Base-by-base conservation (phyloP, 2,329 filamentous ascomycete species). In the Dactylellina sp. region DNA sequence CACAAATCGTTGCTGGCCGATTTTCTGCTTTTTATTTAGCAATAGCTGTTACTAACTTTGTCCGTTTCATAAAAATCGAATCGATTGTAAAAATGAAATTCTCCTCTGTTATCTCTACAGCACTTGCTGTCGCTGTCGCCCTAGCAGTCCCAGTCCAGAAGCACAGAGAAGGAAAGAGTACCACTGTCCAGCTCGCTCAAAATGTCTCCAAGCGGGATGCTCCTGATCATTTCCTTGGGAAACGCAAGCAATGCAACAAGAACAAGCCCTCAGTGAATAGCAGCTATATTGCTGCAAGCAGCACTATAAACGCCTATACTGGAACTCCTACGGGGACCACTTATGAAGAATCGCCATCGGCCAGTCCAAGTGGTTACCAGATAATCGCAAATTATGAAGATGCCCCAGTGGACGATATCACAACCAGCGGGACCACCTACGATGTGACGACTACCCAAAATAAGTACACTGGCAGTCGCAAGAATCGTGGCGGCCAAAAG, bases 131-230 rank as follows among this genome's bases (percentile, higher is more conserved):
- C 32, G 56, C 55, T 2, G 49, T 35, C 18, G 56, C 49, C 3
- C 42, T 74, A 37, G 70, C 70, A 12, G 20, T 46, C 16, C 70
- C 70, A 5, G 32, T 62, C 14, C 53, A 62, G 28, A 32, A 32
- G 32, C 70, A 61, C 32, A 32, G 39, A 9, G 61, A 74, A 62
- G 70, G 70, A 14, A 55, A 61, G 18, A 74, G 70, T 20, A 74
- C n/a, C 40, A 66, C 49, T 9, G 39, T 60, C 6, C 47, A 62
- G 16, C 28, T 40, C 11, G 35, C 62, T 25, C n/a, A 25, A 14
- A 53, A 44, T n/a, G 25, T 64, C 9, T 50, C 47, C 28, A 72
- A 65, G 55, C 66, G 65, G 7, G 35, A 42, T 7, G 14, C 20
- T 16, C 16, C 16, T 5, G 9, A 9, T 9, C 28, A 32, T 39